Evolutionary conservation across 2,329 filamentous ascomycete species (phyloP).

Genomic region (Botryosphaeria agaves): DNA sequence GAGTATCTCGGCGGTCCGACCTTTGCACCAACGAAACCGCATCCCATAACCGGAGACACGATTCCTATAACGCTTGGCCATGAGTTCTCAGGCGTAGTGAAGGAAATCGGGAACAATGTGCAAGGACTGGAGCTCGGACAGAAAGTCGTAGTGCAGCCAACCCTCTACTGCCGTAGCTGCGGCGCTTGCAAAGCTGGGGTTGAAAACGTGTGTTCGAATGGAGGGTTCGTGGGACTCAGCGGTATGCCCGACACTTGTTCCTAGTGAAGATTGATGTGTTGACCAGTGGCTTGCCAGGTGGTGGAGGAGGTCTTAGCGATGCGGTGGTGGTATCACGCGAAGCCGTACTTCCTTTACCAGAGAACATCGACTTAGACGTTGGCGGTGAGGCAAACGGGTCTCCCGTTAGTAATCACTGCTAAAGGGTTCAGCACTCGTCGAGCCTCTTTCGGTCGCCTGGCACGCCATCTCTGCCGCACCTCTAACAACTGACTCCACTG

Average conservation of each 20-base stretch:
- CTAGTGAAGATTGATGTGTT: slow-evolving; percentile 1
- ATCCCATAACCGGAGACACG: slow-evolving; percentile 38
- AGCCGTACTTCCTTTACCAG: slow-evolving; percentile 33
- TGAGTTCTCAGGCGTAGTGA: slow-evolving; percentile 43
- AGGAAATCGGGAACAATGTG: slow-evolving; percentile 21
- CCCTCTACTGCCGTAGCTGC: slow-evolving; percentile 39
- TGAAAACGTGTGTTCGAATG: slow-evolving; percentile 40
- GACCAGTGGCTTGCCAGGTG: slow-evolving; percentile 12
- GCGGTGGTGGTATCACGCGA: slow-evolving; percentile 33
- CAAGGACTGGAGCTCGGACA: slow-evolving; percentile 34
- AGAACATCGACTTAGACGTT: slow-evolving; percentile 33
- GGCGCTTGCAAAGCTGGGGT: slow-evolving; percentile 33
- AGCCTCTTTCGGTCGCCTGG: slow-evolving; percentile 47
- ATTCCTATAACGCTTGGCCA: slow-evolving; percentile 46
- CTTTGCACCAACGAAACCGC: slow-evolving; percentile 33
- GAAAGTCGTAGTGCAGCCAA: slow-evolving; percentile 41
- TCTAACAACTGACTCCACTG: slow-evolving; percentile 27
- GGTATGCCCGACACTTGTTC: neutral
- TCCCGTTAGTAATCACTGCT: slow-evolving; percentile 8
- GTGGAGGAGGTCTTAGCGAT: slow-evolving; percentile 38
- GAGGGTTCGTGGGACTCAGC: slow-evolving; percentile 33
- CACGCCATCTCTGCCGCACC: slow-evolving; percentile 38
- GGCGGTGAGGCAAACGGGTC: slow-evolving; percentile 13
- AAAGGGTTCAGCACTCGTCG: slow-evolving; percentile 34
- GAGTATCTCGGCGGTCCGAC: slow-evolving; percentile 23